Evolutionary conservation across 2,329 filamentous ascomycete genomes (phyloP), one percentile per base, ranked within the genome.

Genomic region (Aureobasidium mangrovei): DNA sequence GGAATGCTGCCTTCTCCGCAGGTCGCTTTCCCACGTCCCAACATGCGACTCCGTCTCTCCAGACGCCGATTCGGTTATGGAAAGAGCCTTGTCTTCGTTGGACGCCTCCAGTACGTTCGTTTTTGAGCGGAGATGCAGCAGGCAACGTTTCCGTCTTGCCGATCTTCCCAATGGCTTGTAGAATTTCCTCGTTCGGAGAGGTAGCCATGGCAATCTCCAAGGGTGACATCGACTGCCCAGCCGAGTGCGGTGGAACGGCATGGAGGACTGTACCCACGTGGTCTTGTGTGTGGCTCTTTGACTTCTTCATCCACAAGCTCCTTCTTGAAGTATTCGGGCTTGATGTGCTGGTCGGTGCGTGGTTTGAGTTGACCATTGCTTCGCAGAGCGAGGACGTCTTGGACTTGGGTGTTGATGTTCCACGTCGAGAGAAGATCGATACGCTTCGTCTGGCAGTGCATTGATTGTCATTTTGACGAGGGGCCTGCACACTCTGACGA

Each of bases 21-120:
- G 9, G 12, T 10, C 8, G 28, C 32, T 12, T 38, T 4, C 29
- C 46, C 6, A 35, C 59, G 28, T 69, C 69, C 72, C 72, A 75
- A 48, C 72, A 65, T 29, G 71, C 67, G 35, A 67, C 67, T 4
- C 73, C 74, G 59, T 75, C 64, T 48, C 69, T 70, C 67, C 73
- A 76, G 3, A 71, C 63, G 4, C 72, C 73, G 56, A 75, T 68
- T 35, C 62, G 60, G 29, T 61, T 64, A 38, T 42, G 58, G 57
- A 60, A 64, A 46, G 33, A 56, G 36, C 46, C 54, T 55, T 46
- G 58, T 55, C 41, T 55, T 56, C 49, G 60, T 60, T 35, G 57
- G 60, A 39, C 55, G 54, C 32, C 12, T 18, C n/a, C 32, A 6
- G 10, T 3, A 4, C 4, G 3, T n/a, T 24, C 26, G 24, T 35